Percentiles rank a stretch among this genome's conserved stretches.
Conservation (phyloP, 345 rosid species). For the Corchorus capsularis region DNA sequence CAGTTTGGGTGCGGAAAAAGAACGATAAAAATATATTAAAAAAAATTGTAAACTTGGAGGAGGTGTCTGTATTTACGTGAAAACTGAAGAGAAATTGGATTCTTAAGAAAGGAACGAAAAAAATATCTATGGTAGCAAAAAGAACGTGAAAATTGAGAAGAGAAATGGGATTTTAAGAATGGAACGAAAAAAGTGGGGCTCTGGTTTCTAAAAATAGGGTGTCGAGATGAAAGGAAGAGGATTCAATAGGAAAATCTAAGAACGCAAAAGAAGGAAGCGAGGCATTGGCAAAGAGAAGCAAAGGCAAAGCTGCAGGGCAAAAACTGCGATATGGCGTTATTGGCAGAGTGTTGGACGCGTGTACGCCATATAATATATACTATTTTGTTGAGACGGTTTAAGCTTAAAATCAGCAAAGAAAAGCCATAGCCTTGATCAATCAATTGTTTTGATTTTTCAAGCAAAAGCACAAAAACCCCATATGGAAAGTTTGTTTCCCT, state of each 20-base stretch:
- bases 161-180: neutral
- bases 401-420: constrained; percentile 31
- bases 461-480: neutral
- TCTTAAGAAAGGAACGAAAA: too few relatives aligned
- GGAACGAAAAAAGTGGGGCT: constrained; percentile 1
- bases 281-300: constrained; percentile 4
- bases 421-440: neutral
- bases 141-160: neutral
- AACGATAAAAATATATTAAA: too few relatives aligned
- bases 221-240: constrained; percentile 19
- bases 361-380: neutral
- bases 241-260: constrained; percentile 4
- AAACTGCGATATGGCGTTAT: constrained; percentile 28
- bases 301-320: constrained; percentile 21
- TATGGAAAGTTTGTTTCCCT: neutral
- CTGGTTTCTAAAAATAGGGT: constrained; percentile 30
- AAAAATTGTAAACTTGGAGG: too few relatives aligned
- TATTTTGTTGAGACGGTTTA: constrained; percentile 27
- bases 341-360: constrained; percentile 3
- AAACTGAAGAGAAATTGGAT: too few relatives aligned
- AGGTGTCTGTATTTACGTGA: too few relatives aligned
- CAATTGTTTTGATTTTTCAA: neutral
- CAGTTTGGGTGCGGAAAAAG: too few relatives aligned
- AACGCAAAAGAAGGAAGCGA: constrained; percentile 33
- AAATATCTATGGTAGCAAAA: too few relatives aligned